These are phyloP conservation scores for Ceratobasidium sp. DNA, from an alignment of 1,284 basidiomycete genomes.

Conservation along the genomic window DNA sequence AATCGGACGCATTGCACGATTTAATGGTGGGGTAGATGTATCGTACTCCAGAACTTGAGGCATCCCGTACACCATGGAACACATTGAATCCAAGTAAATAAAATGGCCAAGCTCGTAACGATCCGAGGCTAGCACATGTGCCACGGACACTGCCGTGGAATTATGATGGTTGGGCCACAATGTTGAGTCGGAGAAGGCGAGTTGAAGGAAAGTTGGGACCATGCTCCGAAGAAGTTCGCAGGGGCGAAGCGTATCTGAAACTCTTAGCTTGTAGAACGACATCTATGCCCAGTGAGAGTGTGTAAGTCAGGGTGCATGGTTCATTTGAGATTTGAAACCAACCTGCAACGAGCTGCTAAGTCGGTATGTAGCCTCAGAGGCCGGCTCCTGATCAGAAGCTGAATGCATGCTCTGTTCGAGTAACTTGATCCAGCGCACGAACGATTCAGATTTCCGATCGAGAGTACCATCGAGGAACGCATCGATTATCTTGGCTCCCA, in stretches of 20 bases:
- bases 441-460: no score
- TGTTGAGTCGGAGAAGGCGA: slow-evolving; percentile 16
- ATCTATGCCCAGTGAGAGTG: no score
- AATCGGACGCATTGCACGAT: neutral
- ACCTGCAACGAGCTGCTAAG: no score
- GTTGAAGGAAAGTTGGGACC: slow-evolving; percentile 15
- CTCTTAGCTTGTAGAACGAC: neutral
- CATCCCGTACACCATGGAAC: slow-evolving; percentile 17
- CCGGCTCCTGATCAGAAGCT: no score
- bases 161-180: neutral
- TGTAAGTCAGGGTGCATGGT: no score
- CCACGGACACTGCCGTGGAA: neutral
- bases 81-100: slow-evolving; percentile 12
- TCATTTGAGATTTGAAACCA: no score
- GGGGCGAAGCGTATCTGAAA: neutral
- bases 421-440: no score
- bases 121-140: neutral
- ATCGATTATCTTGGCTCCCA: no score
- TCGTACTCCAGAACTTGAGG: slow-evolving; percentile 29
- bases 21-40: neutral
- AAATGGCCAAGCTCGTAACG: slow-evolving; percentile 18
- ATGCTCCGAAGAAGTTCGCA: neutral
- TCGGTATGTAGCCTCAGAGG: no score
- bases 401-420: no score
- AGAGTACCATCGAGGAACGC: no score